Evolutionary conservation across 108 stramenopile species (phyloP).

Genomic region (Hondaea fermentalgiana): DNA sequence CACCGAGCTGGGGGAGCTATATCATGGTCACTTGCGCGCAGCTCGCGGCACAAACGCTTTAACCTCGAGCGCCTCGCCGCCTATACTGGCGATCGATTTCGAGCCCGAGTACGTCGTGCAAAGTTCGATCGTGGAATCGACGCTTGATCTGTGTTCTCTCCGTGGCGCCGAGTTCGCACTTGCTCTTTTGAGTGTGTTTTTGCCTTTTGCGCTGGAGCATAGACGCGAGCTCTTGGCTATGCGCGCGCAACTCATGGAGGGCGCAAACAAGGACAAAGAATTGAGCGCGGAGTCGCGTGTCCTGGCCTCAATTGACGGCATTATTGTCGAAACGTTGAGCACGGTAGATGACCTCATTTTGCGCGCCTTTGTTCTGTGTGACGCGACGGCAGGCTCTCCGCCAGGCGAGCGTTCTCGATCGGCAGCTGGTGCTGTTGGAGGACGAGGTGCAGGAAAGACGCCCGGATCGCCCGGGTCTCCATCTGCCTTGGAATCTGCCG

Average conservation of each 20-base stretch:
- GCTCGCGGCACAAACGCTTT: neutral
- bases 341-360: neutral
- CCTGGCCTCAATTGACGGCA: neutral
- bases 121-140: neutral
- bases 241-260: too few species aligned
- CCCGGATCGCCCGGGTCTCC: neutral
- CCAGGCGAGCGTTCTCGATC: too few species aligned
- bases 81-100: neutral
- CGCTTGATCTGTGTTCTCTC: neutral
- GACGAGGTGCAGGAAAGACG: neutral
- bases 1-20: neutral
- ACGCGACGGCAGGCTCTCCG: neutral
- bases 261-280: neutral
- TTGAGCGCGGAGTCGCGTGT: too few species aligned
- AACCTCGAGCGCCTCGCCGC: neutral
- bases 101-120: neutral
- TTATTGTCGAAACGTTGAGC: neutral
- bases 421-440: too few species aligned
- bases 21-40: neutral
- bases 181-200: neutral
- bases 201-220: neutral
- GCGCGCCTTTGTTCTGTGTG: neutral
- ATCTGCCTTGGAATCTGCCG: neutral
- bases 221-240: neutral
- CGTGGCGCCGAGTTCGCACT: neutral